Evolutionary conservation across 2,329 filamentous ascomycete species (phyloP), one percentile per base, ranked within the genome.

Genomic region (Aspergillus pseudoterreus): DNA sequence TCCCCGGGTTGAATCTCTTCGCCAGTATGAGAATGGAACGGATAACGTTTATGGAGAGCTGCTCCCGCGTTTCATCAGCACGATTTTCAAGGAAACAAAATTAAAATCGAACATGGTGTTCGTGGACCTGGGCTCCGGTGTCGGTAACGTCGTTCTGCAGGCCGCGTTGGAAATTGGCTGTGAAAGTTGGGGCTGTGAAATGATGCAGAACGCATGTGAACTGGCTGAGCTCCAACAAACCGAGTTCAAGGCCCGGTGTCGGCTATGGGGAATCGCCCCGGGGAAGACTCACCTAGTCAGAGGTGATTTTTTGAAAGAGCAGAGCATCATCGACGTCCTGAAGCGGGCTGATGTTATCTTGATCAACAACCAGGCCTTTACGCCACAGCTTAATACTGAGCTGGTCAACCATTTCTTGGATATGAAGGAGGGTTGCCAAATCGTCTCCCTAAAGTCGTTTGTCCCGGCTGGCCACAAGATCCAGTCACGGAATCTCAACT

Each of bases 281-380:
- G 94, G 94, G 55, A 78, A 82, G 53, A 88, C 94, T n/a, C 81
- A 84, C 54, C 82, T 99, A 6, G 82, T 92, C 56, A 78, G 85
- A 41, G 94, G 90, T 9, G 89, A 96, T 67, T 96, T 99, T 64
- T 83, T 91, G 9, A 83, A 85, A 57, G 88, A 87, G 59, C 69
- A 80, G 14, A 78, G 79, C 52, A 90, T 96, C 45, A 79, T 85
- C 53, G 80, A 84, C 21, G 85, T 86, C 6, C 79, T 99, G 45
- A 86, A 87, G 69, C 83, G 86, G 49, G 92, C 94, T 1, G 94
- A 99, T 67, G 92, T 97, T n/a, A 83, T 99, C 15, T 81, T 99
- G 22, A 92, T 97, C 63, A 99, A 99, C 77, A 99, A 99, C 73
- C 92, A 97, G 72, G 94, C 91, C 2, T 99, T 99, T 72, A 92